phyloP scores from a whole-genome alignment of 108 stramenopile genomes.

The Pseudonitzschia multiseries region DNA sequence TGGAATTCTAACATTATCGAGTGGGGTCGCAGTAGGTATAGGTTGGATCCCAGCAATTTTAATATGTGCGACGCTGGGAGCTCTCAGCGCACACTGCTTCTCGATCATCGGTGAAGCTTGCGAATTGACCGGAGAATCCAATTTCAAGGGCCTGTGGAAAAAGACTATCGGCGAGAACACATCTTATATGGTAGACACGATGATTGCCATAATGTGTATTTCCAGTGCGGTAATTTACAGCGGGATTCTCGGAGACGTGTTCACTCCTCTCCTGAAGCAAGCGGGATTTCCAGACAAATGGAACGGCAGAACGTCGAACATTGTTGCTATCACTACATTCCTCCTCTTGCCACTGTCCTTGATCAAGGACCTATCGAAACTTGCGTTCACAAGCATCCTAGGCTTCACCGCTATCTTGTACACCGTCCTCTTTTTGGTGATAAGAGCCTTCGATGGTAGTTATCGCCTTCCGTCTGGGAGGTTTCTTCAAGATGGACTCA shows the following conservation, averaged over 20 bases:
- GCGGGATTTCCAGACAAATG: constrained; percentile 42
- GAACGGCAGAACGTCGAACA: constrained; percentile 44
- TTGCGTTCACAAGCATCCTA: constrained; percentile 59
- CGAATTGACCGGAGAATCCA: constrained; percentile 44
- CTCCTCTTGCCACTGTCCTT: constrained; percentile 44
- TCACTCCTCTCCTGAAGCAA: constrained; percentile 37
- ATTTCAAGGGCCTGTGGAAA: constrained; percentile 56
- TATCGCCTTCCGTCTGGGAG: constrained; percentile 41
- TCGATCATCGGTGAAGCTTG: constrained; percentile 50
- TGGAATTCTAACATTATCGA: constrained; percentile 51
- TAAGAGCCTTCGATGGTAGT: constrained; percentile 50
- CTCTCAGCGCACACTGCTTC: constrained; percentile 43
- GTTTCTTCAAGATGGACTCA: constrained; percentile 39
- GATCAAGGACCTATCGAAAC: constrained; percentile 50
- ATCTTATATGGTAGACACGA: constrained; percentile 42
- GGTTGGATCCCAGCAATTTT: constrained; percentile 51
- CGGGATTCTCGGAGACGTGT: constrained; percentile 63
- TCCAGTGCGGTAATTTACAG: constrained; percentile 45
- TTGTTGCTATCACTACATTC: constrained; percentile 32
- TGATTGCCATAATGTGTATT: constrained; percentile 46
- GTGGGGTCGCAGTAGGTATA: constrained; percentile 47
- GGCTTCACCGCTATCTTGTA: constrained; percentile 55
- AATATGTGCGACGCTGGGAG: constrained; percentile 35
- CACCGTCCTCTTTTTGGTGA: constrained; percentile 51
- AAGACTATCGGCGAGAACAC: constrained; percentile 40